Base-by-base conservation (phyloP, 352 stramenopile genomes). In the Nothophytophthora sp. region DNA sequence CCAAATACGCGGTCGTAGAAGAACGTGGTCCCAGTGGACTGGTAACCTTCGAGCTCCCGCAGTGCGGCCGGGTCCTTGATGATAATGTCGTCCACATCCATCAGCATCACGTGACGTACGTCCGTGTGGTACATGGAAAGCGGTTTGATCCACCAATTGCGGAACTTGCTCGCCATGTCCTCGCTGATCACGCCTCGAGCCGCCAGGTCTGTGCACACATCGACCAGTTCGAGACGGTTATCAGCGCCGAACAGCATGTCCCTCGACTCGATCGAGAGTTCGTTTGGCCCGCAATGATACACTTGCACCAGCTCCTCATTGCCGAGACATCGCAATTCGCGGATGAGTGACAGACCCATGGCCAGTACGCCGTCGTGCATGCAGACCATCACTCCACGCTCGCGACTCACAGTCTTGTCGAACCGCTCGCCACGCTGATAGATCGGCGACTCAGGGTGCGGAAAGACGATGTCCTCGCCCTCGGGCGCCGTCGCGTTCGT, bases 1-100 rank as follows among this genome's bases (percentile, higher is more conserved):
- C 29, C 44, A 66, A 79, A n/a, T n/a, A n/a, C n/a, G n/a, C n/a
- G n/a, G n/a, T n/a, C n/a, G n/a, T n/a, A n/a, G n/a, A n/a, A n/a
- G 45, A 79, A 79, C 13, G 62, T 58, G 3, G 69, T 73, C 25
- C 64, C 69, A 10, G 56, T 75, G 10, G 19, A 25, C 35, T 48
- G 47, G 59, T 79, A 79, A 49, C 50, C 56, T 5, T 53, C 36
- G 5, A 60, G 42, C 4, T 60, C 34, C 1, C 65, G 60, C 27
- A 76, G 32, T 24, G 40, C 29, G n/a, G 64, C 55, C n/a, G n/a
- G n/a, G n/a, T n/a, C n/a, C n/a, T n/a, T n/a, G n/a, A n/a, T n/a
- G n/a, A n/a, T n/a, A n/a, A n/a, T n/a, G n/a, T n/a, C n/a, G n/a
- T n/a, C n/a, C n/a, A n/a, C n/a, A n/a, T n/a, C n/a, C n/a, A n/a